Evolutionary conservation across 2,329 filamentous ascomycete species (phyloP), one percentile per base, ranked within the genome.

Genomic region (Ophiostoma sp.): DNA sequence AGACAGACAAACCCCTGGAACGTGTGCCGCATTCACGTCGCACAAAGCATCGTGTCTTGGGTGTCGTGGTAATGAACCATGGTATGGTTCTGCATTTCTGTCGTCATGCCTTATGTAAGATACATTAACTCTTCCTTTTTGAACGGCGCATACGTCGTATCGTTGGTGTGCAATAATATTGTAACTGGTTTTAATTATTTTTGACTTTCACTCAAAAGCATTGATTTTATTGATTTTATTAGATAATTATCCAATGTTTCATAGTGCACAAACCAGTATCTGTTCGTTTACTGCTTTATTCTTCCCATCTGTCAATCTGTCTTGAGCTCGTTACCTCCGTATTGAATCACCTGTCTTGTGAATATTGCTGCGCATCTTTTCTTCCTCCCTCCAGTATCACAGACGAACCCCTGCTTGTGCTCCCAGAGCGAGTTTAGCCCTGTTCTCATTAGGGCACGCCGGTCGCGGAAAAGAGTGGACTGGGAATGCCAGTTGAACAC

Each of bases 381-480:
- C 42, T 45, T 45, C 18, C 62, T 38, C 5, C 12, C 16, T 18
- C n/a, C n/a, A 38, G 55, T 60, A 8, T 67, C 55, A 40, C 27
- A 60, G 16, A 55, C 49, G 12, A 11, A 55, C 49, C 49, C 18
- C 27, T 36, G 49, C 36, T 60, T 60, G 55, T 16, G 14, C 58
- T 45, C 58, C 36, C 36, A 27, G 49, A 45, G 60, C 27, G 47
- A 64, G 67, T 45, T 63, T 66, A 55, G 64, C 64, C 63, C 67
- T 60, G 52, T 63, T 45, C 27, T 55, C 44, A 38, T 66, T 64
- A 64, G 67, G 64, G 55, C 64, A 66, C 63, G 67, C 64, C 64
- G 67, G 67, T 69, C 65, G 58, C 67, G 66, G 66, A 67, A 69
- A 67, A 66, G 65, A 69, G 67, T 69, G 67, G 65, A 40, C 38